phyloP scores from a whole-genome alignment of 306 rosid species.

The Fragaria ananassa region DNA sequence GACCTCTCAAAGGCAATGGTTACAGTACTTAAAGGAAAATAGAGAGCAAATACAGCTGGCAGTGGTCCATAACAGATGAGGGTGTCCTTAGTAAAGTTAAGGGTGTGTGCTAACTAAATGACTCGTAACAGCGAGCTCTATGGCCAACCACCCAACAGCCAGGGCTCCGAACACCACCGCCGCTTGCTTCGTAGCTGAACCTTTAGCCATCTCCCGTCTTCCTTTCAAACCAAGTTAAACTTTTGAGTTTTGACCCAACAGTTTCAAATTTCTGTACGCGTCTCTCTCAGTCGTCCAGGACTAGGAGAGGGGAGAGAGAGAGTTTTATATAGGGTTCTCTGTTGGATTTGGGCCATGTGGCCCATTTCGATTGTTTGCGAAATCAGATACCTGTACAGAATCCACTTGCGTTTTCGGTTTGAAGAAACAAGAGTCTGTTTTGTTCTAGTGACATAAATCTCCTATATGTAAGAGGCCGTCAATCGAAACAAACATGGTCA shows the following conservation, averaged over 20 bases:
- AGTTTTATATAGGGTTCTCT: not conserved
- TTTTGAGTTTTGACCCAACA: not conserved
- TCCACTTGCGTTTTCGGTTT: too few species aligned
- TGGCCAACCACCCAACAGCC: slow-evolving; percentile 67
- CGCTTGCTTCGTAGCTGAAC: slow-evolving; percentile 52
- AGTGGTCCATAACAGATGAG: too few species aligned
- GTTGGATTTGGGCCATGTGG: not conserved
- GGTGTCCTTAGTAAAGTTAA: too few species aligned
- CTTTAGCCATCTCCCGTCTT: slow-evolving; percentile 44
- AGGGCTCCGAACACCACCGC: slow-evolving; percentile 69
- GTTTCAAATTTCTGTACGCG: not conserved
- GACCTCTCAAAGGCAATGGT: too few species aligned
- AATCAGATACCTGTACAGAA: not conserved
- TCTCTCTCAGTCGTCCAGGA: not conserved
- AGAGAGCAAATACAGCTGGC: too few species aligned
- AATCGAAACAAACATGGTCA: too few species aligned
- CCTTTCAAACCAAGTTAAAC: not conserved
- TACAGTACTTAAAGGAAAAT: too few species aligned
- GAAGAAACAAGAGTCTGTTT: too few species aligned
- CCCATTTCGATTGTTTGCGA: not conserved
- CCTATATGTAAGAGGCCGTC: too few species aligned
- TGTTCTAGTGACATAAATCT: too few species aligned
- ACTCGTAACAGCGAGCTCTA: too few species aligned
- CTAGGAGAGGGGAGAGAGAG: not conserved
- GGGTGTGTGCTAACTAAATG: too few species aligned